phyloP scores from a whole-genome alignment of 495 filamentous ascomycete species.

The Echria macrotheca region DNA sequence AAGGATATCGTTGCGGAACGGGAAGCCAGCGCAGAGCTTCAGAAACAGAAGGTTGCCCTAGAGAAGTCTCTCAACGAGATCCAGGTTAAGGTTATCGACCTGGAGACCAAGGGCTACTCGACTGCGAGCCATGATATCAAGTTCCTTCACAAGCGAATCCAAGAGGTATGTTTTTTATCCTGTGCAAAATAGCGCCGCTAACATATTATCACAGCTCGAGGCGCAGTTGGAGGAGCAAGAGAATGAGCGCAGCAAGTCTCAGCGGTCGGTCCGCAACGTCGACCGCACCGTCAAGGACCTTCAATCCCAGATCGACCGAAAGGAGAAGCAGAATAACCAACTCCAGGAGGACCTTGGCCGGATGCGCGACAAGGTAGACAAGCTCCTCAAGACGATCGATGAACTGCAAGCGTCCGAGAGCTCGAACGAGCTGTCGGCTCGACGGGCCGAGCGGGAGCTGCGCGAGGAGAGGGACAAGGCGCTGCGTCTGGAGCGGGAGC shows the following conservation, averaged over 20 bases:
- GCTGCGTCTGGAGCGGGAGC: slow-evolving; percentile 76
- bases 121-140: slow-evolving; percentile 90
- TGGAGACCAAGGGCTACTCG: slow-evolving; percentile 96
- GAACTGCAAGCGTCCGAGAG: slow-evolving; percentile 85
- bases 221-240: slow-evolving; percentile 84
- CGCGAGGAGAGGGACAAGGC: slow-evolving; percentile 83
- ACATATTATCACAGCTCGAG: slow-evolving; percentile 62
- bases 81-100: slow-evolving; percentile 81
- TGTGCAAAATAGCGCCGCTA: slow-evolving; percentile 16
- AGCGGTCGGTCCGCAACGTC: slow-evolving; percentile 84
- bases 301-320: slow-evolving; percentile 84
- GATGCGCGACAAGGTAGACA: slow-evolving; percentile 82
- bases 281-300: slow-evolving; percentile 94
- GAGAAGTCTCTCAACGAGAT: slow-evolving; percentile 91
- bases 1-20: slow-evolving; percentile 91
- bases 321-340: slow-evolving; percentile 76
- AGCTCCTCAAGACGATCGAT: slow-evolving; percentile 83
- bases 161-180: slow-evolving; percentile 64
- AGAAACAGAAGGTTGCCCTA: slow-evolving; percentile 85
- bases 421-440: slow-evolving; percentile 67
- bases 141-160: slow-evolving; percentile 89
- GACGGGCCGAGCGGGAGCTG: slow-evolving; percentile 83
- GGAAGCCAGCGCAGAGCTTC: slow-evolving; percentile 73
- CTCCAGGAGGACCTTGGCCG: slow-evolving; percentile 76
- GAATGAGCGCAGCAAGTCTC: slow-evolving; percentile 65